Conservation (phyloP, 2,329 filamentous ascomycete species). For the Neoscytalidium dimidiatum region DNA sequence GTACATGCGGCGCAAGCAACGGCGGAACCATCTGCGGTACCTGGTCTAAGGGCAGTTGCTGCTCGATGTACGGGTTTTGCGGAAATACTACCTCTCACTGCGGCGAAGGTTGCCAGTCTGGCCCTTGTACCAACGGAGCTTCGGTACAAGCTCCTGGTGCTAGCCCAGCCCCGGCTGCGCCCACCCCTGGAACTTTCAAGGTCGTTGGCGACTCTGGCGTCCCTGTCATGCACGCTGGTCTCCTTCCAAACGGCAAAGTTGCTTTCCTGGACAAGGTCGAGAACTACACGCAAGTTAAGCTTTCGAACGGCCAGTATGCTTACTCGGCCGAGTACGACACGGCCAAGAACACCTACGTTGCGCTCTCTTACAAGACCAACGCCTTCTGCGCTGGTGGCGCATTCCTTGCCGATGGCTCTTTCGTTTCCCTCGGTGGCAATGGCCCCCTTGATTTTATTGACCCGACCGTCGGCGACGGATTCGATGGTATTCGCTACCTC, state of each 20-base stretch:
- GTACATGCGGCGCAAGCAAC: slow-evolving; percentile 55
- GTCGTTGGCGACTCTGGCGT: slow-evolving; percentile 60
- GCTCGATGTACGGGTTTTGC: slow-evolving; percentile 61
- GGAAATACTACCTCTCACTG: slow-evolving; percentile 54
- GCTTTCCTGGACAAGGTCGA: slow-evolving; percentile 66
- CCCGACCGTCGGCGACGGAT: slow-evolving; percentile 60
- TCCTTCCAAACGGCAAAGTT: slow-evolving; percentile 61
- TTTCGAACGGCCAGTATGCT: slow-evolving; percentile 57
- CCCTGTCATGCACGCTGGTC: slow-evolving; percentile 63
- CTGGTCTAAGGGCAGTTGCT: slow-evolving; percentile 56
- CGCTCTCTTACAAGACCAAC: slow-evolving; percentile 58
- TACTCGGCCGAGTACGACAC: slow-evolving; percentile 64
- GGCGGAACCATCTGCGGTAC: slow-evolving; percentile 53
- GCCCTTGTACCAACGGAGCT: slow-evolving; percentile 49
- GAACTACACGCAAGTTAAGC: slow-evolving; percentile 60
- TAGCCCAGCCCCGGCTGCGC: slow-evolving; percentile 48
- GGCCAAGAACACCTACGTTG: slow-evolving; percentile 46
- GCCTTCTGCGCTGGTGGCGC: slow-evolving; percentile 63
- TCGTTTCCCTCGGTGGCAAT: slow-evolving; percentile 60
- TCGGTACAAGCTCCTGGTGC: slow-evolving; percentile 42
- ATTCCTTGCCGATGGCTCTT: slow-evolving; percentile 59
- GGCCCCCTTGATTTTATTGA: slow-evolving; percentile 58
- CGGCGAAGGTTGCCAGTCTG: slow-evolving; percentile 59
- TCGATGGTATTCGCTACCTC: slow-evolving; percentile 59
- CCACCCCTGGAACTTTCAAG: slow-evolving; percentile 49